Evolutionary conservation across 1,139 yeast species (phyloP).

Genomic region (Blastobotrys illinoisensis): DNA sequence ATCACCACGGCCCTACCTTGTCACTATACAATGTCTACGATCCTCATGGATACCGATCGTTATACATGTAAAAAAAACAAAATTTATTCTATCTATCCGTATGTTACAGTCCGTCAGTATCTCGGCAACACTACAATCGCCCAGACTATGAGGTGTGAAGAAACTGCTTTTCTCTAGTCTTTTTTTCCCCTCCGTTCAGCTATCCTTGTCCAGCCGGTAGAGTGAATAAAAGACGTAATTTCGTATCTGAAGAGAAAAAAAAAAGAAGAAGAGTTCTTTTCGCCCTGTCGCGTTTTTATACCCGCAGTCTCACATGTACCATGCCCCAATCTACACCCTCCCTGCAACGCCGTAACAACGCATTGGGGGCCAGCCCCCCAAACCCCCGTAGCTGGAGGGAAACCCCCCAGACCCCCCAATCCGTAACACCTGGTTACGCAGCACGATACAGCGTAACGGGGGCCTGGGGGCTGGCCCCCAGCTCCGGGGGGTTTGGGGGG

Average conservation of each 20-base stretch:
- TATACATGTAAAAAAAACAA: neutral
- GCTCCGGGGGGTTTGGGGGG: neutral
- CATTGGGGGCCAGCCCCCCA: neutral
- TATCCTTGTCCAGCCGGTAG: conserved; percentile 8
- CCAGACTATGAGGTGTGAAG: conserved; percentile 14
- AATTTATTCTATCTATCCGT: neutral
- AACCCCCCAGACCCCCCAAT: neutral
- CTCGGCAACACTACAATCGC: neutral
- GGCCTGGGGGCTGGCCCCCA: neutral
- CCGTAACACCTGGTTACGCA: neutral
- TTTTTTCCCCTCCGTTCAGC: conserved; percentile 14
- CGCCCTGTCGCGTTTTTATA: neutral
- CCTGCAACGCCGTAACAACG: neutral
- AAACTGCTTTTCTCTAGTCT: conserved; percentile 9
- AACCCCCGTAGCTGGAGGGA: neutral
- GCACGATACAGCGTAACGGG: neutral
- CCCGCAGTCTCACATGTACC: neutral
- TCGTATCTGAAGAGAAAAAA: conserved; percentile 10
- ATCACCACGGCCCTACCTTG: neutral
- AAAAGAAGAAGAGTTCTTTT: conserved; percentile 3
- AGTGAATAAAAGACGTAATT: conserved; percentile 14
- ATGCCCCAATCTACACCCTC: neutral
- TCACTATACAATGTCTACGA: neutral
- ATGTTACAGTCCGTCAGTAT: neutral
- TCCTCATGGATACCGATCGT: neutral